Evolutionary conservation across 1,284 basidiomycete species (phyloP).

Genomic region (Phlebopus sp.): DNA sequence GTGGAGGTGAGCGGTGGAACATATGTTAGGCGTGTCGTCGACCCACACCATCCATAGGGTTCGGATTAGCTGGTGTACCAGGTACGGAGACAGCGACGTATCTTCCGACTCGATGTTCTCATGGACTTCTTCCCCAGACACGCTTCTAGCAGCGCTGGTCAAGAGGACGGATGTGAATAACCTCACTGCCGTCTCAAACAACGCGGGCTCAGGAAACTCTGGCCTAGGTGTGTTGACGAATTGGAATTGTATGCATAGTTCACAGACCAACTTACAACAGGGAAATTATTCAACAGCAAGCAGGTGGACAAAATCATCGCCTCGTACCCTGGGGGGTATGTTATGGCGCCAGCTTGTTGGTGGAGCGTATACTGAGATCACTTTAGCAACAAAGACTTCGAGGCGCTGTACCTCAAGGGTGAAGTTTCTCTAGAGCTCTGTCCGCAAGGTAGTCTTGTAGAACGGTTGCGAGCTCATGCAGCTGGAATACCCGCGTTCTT

Average conservation of each 20-base stretch:
- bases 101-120: neutral
- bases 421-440: conserved; percentile 84
- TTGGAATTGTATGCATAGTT: neutral
- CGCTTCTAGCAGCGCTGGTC: conserved; percentile 78
- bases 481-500: conserved; percentile 96
- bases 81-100: conserved; percentile 40
- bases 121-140: conserved; percentile 48
- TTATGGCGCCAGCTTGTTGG: conserved; percentile 1
- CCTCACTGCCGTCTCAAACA: conserved; percentile 88
- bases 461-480: conserved; percentile 88
- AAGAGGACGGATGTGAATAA: conserved; percentile 69
- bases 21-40: conserved; percentile 3
- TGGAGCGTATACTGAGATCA: neutral
- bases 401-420: conserved; percentile 76
- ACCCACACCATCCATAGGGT: conserved; percentile 48
- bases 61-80: conserved; percentile 76
- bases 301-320: conserved; percentile 86
- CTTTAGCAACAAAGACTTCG: conserved; percentile 73
- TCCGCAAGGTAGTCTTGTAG: conserved; percentile 89
- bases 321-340: conserved; percentile 83
- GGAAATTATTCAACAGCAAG: conserved; percentile 71
- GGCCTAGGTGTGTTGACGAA: conserved; percentile 65
- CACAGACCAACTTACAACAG: conserved; percentile 38
- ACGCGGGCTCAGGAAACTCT: conserved; percentile 75
- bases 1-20: conserved; percentile 60